Conservation (phyloP, 208 protist genomes). For the Leishmania amazonensis region DNA sequence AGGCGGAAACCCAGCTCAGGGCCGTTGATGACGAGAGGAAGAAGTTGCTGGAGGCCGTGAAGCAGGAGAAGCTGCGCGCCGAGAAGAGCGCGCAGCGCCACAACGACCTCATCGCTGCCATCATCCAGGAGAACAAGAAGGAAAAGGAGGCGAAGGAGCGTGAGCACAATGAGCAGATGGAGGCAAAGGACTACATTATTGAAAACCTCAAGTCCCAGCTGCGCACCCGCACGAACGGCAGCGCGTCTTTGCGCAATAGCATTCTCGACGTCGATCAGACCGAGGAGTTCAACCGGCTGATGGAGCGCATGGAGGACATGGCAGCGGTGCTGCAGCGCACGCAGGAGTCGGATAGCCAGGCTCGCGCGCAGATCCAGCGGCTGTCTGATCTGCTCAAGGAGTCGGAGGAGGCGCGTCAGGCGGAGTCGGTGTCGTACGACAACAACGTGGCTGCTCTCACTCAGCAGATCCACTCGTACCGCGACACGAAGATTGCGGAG, state of each 20-base stretch:
- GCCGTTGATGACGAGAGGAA: constrained; percentile 55
- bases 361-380: constrained; percentile 55
- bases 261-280: constrained; percentile 46
- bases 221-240: constrained; percentile 47
- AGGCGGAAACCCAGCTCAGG: constrained; percentile 40
- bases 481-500: constrained; percentile 67
- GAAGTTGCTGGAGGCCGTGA: constrained; percentile 60
- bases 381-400: constrained; percentile 65
- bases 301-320: constrained; percentile 84
- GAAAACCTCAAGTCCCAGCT: constrained; percentile 74
- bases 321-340: constrained; percentile 63
- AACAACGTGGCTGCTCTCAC: constrained; percentile 64
- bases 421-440: constrained; percentile 71
- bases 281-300: constrained; percentile 69
- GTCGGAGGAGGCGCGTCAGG: constrained; percentile 67
- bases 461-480: constrained; percentile 64
- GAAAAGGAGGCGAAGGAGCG: constrained; percentile 88
- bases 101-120: constrained; percentile 83
- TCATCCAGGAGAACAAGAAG: constrained; percentile 85
- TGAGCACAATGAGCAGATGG: constrained; percentile 78
- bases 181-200: constrained; percentile 81
- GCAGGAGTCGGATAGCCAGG: constrained; percentile 73
- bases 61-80: constrained; percentile 59
- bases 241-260: constrained; percentile 33
- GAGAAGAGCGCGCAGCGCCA: constrained; percentile 69